Conservation (phyloP, 306 rosid genomes). For the Sicyos edulis region DNA sequence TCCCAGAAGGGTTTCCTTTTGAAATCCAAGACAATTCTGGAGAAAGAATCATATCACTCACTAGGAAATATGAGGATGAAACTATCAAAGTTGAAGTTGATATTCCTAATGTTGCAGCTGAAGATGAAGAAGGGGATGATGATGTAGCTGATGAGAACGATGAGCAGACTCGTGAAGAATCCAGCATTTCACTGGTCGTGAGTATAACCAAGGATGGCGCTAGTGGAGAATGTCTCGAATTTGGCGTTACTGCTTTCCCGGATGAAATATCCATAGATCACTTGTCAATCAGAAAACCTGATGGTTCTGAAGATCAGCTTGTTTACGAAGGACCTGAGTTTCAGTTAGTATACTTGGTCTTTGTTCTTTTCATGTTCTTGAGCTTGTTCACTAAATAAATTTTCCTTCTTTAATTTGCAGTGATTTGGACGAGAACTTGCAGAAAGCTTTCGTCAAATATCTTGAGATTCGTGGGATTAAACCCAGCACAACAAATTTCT, state of each 20-base stretch:
- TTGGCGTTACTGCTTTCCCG: conserved; percentile 66
- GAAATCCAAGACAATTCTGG: conserved; percentile 67
- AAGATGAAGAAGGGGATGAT: conserved; percentile 32
- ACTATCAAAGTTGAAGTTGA: conserved; percentile 62
- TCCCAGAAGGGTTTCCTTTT: conserved; percentile 56
- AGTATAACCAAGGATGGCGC: conserved; percentile 43
- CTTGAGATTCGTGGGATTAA: conserved; percentile 70
- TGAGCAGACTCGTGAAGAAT: conserved; percentile 26
- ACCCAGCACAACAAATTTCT: conserved; percentile 45
- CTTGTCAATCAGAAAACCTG: conserved; percentile 53
- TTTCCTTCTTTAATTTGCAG: conserved; percentile 31
- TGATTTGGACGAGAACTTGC: conserved; percentile 84
- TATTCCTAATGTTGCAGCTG: conserved; percentile 40
- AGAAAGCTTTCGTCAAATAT: conserved; percentile 69
- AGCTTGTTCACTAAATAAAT: background rate
- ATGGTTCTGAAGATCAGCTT: conserved; percentile 42
- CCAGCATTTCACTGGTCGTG: conserved; percentile 81
- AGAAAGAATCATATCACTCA: conserved; percentile 61
- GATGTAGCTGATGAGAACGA: conserved; percentile 19
- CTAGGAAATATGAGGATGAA: conserved; percentile 56
- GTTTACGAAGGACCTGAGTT: conserved; percentile 86
- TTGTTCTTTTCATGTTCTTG: background rate
- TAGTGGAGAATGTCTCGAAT: conserved; percentile 47
- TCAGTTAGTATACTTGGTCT: conserved; percentile 35
- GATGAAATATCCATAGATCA: conserved; percentile 65